Conservation (phyloP, 2,329 filamentous ascomycete genomes). For the Penicillium olsonii region DNA sequence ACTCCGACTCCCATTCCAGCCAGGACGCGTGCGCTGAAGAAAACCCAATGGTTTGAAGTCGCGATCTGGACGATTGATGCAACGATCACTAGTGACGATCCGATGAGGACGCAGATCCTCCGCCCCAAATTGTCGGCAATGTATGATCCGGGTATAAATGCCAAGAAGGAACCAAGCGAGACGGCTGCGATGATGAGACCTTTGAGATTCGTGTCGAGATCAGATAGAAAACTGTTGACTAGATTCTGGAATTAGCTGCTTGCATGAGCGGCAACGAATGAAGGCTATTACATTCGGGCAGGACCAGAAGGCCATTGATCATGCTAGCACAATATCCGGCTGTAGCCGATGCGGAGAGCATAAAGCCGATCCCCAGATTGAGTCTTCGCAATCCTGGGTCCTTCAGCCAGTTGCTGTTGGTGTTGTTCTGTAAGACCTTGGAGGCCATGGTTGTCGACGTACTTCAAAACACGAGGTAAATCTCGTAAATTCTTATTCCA, state of each 20-base stretch:
- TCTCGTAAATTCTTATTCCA: slow-evolving; percentile 1
- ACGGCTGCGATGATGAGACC: slow-evolving; percentile 27
- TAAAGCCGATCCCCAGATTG: slow-evolving; percentile 24
- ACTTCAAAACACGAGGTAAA: not conserved
- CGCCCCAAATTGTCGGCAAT: slow-evolving; percentile 48
- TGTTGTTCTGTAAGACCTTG: slow-evolving; percentile 11
- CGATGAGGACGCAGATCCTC: slow-evolving; percentile 47
- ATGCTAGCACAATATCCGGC: slow-evolving; percentile 27
- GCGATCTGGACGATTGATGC: slow-evolving; percentile 28
- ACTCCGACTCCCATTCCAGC: slow-evolving; percentile 42
- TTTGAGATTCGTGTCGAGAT: slow-evolving; percentile 15
- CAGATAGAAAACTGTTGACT: slow-evolving; percentile 18
- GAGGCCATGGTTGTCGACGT: slow-evolving; percentile 7
- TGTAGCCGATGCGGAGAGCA: slow-evolving; percentile 27
- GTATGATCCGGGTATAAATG: slow-evolving; percentile 26
- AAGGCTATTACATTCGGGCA: slow-evolving; percentile 22
- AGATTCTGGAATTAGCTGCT: slow-evolving; percentile 1
- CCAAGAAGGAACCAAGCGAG: slow-evolving; percentile 22
- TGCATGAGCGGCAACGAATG: not conserved
- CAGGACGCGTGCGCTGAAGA: slow-evolving; percentile 31
- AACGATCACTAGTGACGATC: slow-evolving; percentile 31
- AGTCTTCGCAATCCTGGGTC: slow-evolving; percentile 20
- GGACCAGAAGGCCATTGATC: slow-evolving; percentile 26
- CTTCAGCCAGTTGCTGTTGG: slow-evolving; percentile 10
- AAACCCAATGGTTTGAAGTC: slow-evolving; percentile 22